phyloP scores from a whole-genome alignment of 345 rosid genomes.

The Kernera saxatilis region DNA sequence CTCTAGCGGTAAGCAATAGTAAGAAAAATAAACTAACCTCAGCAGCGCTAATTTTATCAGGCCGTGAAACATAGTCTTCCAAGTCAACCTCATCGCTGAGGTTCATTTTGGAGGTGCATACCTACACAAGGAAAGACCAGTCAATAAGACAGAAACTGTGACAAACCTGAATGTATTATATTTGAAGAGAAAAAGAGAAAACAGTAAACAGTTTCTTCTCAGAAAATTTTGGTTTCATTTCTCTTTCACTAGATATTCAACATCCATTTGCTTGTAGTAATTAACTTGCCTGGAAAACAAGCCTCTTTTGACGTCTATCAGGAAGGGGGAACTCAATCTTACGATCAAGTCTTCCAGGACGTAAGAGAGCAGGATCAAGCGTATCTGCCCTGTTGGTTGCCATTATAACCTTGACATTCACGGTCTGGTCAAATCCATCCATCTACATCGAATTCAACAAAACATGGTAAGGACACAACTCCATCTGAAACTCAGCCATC shows the following conservation, averaged over 20 bases:
- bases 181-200: background rate
- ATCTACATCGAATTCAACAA: slow-evolving; percentile 35
- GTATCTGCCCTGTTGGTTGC: slow-evolving; percentile 98
- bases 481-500: background rate
- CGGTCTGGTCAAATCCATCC: slow-evolving; percentile 98
- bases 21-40: slow-evolving; percentile 59
- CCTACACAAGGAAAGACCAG: slow-evolving; percentile 43
- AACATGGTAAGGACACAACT: slow-evolving; percentile 1
- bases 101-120: slow-evolving; percentile 97
- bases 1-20: background rate
- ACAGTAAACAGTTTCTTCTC: background rate
- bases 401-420: slow-evolving; percentile 96
- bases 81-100: slow-evolving; percentile 94
- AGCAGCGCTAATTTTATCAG: slow-evolving; percentile 99
- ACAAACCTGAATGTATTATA: background rate
- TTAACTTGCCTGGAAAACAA: slow-evolving; percentile 78
- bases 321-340: slow-evolving; percentile 96
- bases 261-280: background rate
- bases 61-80: slow-evolving; percentile 98
- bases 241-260: background rate
- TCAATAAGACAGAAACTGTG: background rate
- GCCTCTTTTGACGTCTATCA: slow-evolving; percentile 98
- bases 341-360: slow-evolving; percentile 95
- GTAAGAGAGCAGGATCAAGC: slow-evolving; percentile 94
- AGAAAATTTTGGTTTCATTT: background rate